Percentiles rank a stretch among this genome's conserved stretches.
These are phyloP conservation scores for Psidium guajava DNA, from an alignment of 345 rosid species.

Conservation along the genomic window DNA sequence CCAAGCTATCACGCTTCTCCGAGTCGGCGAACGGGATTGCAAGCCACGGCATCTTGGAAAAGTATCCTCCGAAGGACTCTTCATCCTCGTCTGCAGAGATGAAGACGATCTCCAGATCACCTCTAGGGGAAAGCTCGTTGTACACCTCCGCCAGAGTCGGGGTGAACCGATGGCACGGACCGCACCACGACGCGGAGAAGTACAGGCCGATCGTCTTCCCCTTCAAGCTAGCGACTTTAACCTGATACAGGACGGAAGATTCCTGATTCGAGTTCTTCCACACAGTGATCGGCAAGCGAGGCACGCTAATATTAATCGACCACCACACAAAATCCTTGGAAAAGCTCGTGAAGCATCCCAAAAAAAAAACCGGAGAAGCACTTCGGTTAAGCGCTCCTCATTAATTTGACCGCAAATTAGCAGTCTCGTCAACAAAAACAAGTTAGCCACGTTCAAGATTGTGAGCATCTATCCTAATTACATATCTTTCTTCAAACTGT, in stretches of 20 bases:
- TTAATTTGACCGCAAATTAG: neutral
- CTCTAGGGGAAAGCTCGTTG: constrained; percentile 29
- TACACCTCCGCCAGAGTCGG: constrained; percentile 49
- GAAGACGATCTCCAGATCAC: constrained; percentile 51
- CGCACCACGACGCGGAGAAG: constrained; percentile 86
- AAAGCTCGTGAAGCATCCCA: too few species aligned
- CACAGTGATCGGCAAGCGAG: neutral
- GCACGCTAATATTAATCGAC: neutral
- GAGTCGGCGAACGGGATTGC: constrained; percentile 69
- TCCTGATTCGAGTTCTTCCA: neutral
- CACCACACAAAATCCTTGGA: too few species aligned
- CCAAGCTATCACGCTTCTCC: constrained; percentile 35
- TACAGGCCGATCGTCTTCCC: constrained; percentile 69
- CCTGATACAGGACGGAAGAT: constrained; percentile 17
- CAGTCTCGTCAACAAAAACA: neutral
- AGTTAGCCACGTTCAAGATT: neutral
- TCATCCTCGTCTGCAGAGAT: constrained; percentile 50
- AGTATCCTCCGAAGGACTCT: constrained; percentile 40
- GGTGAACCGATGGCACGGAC: constrained; percentile 58
- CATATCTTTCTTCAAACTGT: too few species aligned
- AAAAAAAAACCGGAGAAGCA: neutral
- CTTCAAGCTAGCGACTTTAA: constrained; percentile 50
- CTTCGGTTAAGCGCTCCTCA: neutral
- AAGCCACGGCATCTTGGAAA: constrained; percentile 84
- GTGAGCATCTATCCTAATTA: neutral